Evolutionary conservation across 139 green algal genomes (phyloP), one percentile per base, ranked within the genome.

Genomic region (Chlamydomonas sphaeroides): DNA sequence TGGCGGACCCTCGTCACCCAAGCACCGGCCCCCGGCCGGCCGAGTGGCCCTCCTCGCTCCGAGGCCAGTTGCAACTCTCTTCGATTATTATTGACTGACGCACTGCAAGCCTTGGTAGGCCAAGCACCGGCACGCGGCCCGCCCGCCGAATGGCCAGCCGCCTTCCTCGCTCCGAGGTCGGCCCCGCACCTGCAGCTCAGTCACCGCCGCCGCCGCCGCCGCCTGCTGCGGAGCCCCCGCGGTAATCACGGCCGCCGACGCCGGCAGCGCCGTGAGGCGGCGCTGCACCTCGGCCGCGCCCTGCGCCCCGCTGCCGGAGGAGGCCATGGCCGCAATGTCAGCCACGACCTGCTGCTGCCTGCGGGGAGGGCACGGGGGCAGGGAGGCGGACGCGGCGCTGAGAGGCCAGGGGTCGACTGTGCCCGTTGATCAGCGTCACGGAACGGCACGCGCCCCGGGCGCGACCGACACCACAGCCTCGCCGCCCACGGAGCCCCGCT

Each of bases 261-360:
- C 10, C 7, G 62, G 59, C 68, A 73, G 49, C 10, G 72, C 28
- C 1, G 72, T 79, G 53, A 79, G 72, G 56, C 72, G 72, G 8
- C 72, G 72, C 72, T 69, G 23, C 36, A 79, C 72, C 72, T 79
- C 72, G 25, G 35, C 33, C 0, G 71, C 71, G 11, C 71, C 71
- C 32, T 51, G 48, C 15, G 36, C 32, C 33, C 69, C 69, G 69
- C 69, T 23, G 69, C 75, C 65, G 62, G 39, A 30, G 30, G 56
- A 30, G 28, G 59, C 68, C 39, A 80, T 45, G 0, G 35, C 51
- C 14, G 85, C 15, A 10, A 82, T 32, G 75, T 91, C 87, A 18
- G 80, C 67, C 4, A 80, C 49, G 18, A 79, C 6, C 71, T 91
- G 86, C 30, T 84, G 51, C 30, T n/a, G n/a, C n/a, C n/a, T n/a